Conservation (phyloP, 2,329 filamentous ascomycete genomes). For the Chrysoporthe deuterocubensis region DNA sequence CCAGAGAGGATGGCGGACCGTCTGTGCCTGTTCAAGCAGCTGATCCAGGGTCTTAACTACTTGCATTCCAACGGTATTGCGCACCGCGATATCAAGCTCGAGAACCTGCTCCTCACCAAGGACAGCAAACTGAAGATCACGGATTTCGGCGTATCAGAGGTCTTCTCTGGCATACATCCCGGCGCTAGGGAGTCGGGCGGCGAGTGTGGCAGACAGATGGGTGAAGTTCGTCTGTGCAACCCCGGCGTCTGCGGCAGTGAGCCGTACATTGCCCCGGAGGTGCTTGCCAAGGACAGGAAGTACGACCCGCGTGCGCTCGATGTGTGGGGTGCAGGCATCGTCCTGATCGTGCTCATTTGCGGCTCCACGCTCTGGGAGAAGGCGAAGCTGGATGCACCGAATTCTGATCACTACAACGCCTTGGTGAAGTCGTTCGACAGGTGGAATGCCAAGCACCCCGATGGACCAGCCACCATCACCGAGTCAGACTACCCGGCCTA, state of each 20-base stretch:
- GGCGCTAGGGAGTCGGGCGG: conserved; percentile 74
- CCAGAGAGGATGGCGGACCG: conserved; percentile 66
- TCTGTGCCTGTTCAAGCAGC: conserved; percentile 86
- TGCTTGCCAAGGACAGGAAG: conserved; percentile 67
- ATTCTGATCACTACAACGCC: conserved; percentile 63
- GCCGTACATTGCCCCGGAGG: conserved; percentile 87
- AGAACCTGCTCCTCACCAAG: conserved; percentile 80
- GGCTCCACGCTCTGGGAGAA: conserved; percentile 75
- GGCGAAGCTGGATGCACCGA: conserved; percentile 55
- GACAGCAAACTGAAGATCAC: conserved; percentile 87
- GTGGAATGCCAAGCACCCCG: conserved; percentile 62
- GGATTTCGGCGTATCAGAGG: conserved; percentile 88
- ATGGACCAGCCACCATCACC: conserved; percentile 43
- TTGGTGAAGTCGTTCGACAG: conserved; percentile 71
- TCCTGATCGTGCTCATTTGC: conserved; percentile 78
- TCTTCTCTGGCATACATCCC: conserved; percentile 82
- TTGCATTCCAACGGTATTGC: conserved; percentile 84
- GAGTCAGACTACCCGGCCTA: conserved; percentile 70
- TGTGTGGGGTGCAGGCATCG: conserved; percentile 84
- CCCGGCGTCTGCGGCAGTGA: conserved; percentile 84
- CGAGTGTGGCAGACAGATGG: conserved; percentile 75
- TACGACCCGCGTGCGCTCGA: conserved; percentile 80
- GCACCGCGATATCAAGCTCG: conserved; percentile 88
- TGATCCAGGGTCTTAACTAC: conserved; percentile 81
- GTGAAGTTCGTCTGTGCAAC: conserved; percentile 69